Evolutionary conservation across 331 rosid genomes (phyloP).

Genomic region (Acacia pycnantha): DNA sequence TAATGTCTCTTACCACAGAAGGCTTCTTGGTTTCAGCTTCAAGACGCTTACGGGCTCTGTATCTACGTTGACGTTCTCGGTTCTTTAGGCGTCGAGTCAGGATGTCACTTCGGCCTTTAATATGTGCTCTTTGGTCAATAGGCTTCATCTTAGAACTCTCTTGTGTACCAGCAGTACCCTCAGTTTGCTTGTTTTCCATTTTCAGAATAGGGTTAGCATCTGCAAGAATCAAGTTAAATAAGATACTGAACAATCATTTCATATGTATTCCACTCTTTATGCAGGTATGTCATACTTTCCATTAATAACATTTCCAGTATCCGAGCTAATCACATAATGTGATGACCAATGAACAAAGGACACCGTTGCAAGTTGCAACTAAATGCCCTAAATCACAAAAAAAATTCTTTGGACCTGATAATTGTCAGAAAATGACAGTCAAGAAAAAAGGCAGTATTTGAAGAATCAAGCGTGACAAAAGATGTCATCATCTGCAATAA

Average conservation of each 20-base stretch:
- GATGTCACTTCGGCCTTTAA: slow-evolving; percentile 53
- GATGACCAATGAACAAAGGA: not conserved
- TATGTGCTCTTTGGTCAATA: slow-evolving; percentile 44
- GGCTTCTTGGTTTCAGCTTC: slow-evolving; percentile 59
- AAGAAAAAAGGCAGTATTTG: not conserved
- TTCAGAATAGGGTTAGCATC: slow-evolving; percentile 44
- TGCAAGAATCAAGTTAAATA: slow-evolving; percentile 36
- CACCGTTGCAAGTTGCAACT: not conserved
- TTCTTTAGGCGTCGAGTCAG: slow-evolving; percentile 74
- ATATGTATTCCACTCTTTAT: slow-evolving; percentile 8
- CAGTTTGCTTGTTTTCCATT: slow-evolving; percentile 58
- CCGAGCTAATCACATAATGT: slow-evolving; percentile 2
- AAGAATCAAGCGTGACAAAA: slow-evolving; percentile 10
- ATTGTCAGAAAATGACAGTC: not conserved
- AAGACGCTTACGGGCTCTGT: slow-evolving; percentile 88
- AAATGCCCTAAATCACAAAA: not conserved
- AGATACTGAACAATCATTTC: slow-evolving; percentile 16
- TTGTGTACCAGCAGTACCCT: slow-evolving; percentile 36
- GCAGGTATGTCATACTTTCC: slow-evolving; percentile 26
- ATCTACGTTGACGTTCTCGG: slow-evolving; percentile 88
- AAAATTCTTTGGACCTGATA: not conserved
- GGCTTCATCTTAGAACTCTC: slow-evolving; percentile 51
- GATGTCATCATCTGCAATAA: not conserved
- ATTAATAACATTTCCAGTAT: not conserved
- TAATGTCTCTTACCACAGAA: slow-evolving; percentile 33